Evolutionary conservation across 441 rosid species (phyloP).

Genomic region (Heliophila coronopifolia): DNA sequence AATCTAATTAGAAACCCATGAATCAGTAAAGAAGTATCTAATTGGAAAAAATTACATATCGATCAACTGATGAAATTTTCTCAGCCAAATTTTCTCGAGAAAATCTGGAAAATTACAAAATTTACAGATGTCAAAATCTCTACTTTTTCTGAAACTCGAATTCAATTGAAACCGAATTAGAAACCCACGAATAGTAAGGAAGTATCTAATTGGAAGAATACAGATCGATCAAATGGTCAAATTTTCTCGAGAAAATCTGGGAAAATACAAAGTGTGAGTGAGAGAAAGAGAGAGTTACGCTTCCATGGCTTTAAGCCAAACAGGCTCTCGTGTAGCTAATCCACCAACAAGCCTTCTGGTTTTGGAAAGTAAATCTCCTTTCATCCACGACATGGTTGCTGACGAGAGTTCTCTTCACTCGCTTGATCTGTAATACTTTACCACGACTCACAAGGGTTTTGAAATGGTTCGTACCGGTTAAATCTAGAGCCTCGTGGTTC

Average conservation of each 20-base stretch:
- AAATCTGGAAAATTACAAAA: too few species aligned
- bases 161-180: background rate
- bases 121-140: slow-evolving; percentile 1
- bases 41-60: too few species aligned
- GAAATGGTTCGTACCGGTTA: slow-evolving; percentile 9
- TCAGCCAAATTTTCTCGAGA: too few species aligned
- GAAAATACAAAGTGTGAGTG: background rate
- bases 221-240: slow-evolving; percentile 12
- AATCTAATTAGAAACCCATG: too few species aligned
- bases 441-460: slow-evolving; percentile 15
- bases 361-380: slow-evolving; percentile 68
- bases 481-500: background rate
- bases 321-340: slow-evolving; percentile 61
- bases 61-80: too few species aligned
- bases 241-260: slow-evolving; percentile 7
- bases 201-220: background rate
- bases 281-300: slow-evolving; percentile 39
- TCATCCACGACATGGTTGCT: slow-evolving; percentile 72
- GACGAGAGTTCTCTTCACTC: background rate
- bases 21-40: too few species aligned
- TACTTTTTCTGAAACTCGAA: background rate
- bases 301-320: slow-evolving; percentile 92
- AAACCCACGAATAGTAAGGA: background rate
- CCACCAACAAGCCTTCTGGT: slow-evolving; percentile 83
- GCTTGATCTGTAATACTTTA: slow-evolving; percentile 15